These are phyloP conservation scores for Sisymbrium irio DNA, from an alignment of 345 rosid genomes.

Conservation along the genomic window DNA sequence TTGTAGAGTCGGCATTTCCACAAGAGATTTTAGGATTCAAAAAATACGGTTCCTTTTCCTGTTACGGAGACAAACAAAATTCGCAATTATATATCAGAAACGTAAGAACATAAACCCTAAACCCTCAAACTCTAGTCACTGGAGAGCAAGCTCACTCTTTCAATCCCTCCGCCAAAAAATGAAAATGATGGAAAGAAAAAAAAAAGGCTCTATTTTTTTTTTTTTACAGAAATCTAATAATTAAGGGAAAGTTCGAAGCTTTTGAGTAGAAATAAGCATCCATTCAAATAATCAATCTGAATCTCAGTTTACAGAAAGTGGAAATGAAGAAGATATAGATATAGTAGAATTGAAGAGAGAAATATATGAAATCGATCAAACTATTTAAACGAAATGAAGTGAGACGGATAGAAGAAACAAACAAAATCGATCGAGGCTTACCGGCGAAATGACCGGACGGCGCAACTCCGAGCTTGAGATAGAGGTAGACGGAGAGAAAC, in stretches of 20 bases:
- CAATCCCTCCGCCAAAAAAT: neutral
- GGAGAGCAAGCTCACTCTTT: neutral
- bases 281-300: neutral
- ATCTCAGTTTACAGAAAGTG: neutral
- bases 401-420: neutral
- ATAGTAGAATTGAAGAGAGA: neutral
- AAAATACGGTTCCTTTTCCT: neutral
- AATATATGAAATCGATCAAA: neutral
- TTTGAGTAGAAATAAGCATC: neutral
- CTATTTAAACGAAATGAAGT: neutral
- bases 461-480: neutral
- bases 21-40: neutral
- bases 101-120: neutral
- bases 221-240: neutral
- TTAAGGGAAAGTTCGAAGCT: neutral
- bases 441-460: constrained; percentile 21
- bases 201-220: neutral
- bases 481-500: constrained; percentile 5
- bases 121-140: neutral
- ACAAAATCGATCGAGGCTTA: neutral
- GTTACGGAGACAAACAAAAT: neutral
- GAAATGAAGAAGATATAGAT: neutral
- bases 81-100: constrained; percentile 2
- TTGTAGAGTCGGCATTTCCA: constrained; percentile 78
- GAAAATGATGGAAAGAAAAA: neutral